phyloP scores from a whole-genome alignment of 176 grass and related monocot genomes.

The Phoenix roebelenii region DNA sequence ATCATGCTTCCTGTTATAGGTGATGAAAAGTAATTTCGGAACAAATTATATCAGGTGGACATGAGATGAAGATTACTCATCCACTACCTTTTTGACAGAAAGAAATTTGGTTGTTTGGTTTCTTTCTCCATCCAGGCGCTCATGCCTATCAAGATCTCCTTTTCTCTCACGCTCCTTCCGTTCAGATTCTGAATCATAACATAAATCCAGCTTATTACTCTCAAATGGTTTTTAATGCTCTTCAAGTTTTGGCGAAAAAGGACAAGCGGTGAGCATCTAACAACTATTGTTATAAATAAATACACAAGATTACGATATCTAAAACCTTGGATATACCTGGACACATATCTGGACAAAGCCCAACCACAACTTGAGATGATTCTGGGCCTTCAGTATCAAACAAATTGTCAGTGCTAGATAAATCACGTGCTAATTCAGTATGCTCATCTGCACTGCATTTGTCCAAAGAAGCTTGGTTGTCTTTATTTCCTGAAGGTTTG shows the following conservation, averaged over 20 bases:
- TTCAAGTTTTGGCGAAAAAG: conserved; percentile 1
- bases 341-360: conserved; percentile 90
- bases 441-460: conserved; percentile 11
- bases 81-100: conserved; percentile 80
- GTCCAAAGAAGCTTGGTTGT: conserved; percentile 29
- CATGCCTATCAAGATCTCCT: conserved; percentile 93
- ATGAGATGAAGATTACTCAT: conserved; percentile 35
- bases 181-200: conserved; percentile 51
- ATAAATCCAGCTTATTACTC: background rate
- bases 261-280: background rate
- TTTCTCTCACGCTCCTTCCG: conserved; percentile 90
- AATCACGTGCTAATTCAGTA: background rate
- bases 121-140: conserved; percentile 72
- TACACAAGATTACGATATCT: too few relatives aligned
- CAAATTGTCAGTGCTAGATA: conserved; percentile 16
- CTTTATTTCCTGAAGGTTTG: conserved; percentile 33
- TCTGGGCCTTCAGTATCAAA: conserved; percentile 37
- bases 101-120: conserved; percentile 84
- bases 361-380: conserved; percentile 45
- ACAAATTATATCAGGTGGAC: conserved; percentile 18
- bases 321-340: conserved; percentile 37
- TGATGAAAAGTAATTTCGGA: conserved; percentile 44
- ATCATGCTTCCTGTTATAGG: conserved; percentile 31
- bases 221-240: background rate
- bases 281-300: background rate